Evolutionary conservation across 306 rosid species (phyloP).

Genomic region (Casuarina cunninghamiana): DNA sequence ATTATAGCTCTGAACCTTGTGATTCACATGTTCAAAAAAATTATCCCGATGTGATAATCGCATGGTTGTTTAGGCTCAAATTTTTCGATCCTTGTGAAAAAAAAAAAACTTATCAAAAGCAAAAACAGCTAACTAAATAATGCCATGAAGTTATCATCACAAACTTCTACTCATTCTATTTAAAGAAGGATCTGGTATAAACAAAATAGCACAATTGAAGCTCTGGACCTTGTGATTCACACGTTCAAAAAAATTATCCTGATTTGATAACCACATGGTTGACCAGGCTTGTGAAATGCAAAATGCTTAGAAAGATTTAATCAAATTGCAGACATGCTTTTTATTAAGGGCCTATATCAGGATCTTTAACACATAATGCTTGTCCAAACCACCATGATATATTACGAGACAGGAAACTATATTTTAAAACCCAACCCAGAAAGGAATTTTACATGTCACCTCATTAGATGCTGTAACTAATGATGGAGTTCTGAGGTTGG

Average conservation of each 20-base stretch:
- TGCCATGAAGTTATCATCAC: neutral
- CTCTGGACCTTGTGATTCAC: neutral
- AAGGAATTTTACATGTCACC: neutral
- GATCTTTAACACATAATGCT: neutral
- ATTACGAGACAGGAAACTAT: neutral
- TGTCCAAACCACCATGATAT: neutral
- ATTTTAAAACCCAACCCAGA: neutral
- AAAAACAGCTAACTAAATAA: neutral
- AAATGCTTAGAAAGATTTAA: neutral
- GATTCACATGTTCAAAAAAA: neutral
- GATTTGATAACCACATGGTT: neutral
- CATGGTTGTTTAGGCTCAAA: neutral
- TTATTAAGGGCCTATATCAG: neutral
- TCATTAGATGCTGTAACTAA: neutral
- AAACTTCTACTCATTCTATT: neutral
- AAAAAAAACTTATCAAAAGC: neutral
- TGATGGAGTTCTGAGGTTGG: neutral
- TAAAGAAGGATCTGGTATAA: neutral
- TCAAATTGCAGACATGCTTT: neutral
- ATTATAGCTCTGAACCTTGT: neutral
- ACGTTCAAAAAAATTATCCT: neutral
- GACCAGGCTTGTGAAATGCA: neutral
- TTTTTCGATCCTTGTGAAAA: neutral
- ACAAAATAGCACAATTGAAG: neutral
- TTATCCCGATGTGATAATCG: neutral